A percentile compares a stretch with the other conserved stretches of the same genome.
Evolutionary conservation across 371 early-diverging fungal species (phyloP).

Genomic region (Mucor mucedo): DNA sequence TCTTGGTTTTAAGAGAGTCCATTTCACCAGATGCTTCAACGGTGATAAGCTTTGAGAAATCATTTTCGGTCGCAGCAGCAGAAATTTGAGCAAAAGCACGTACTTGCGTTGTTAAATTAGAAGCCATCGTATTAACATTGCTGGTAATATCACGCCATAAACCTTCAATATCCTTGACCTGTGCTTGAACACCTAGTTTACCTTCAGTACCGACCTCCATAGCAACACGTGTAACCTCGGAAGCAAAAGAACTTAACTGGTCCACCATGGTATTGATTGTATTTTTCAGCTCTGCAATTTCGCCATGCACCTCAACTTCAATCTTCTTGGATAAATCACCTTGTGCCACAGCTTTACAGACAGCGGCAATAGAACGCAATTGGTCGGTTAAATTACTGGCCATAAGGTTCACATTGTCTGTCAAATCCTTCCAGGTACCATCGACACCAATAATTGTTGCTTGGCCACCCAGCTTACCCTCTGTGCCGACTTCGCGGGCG

Average conservation of each 20-base stretch:
- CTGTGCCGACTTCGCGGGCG: slow-evolving; percentile 40
- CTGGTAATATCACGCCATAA: slow-evolving; percentile 71
- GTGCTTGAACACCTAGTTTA: slow-evolving; percentile 39
- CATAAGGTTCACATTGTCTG: slow-evolving; percentile 70
- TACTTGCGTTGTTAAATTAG: slow-evolving; percentile 61
- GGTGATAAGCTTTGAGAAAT: slow-evolving; percentile 70
- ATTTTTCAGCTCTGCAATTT: slow-evolving; percentile 56
- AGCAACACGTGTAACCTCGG: slow-evolving; percentile 55
- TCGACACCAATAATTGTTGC: slow-evolving; percentile 49
- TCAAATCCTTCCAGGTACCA: slow-evolving; percentile 77
- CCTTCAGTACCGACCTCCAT: slow-evolving; percentile 64
- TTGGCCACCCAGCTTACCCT: slow-evolving; percentile 53
- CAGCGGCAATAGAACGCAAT: slow-evolving; percentile 52
- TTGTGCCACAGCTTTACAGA: slow-evolving; percentile 52
- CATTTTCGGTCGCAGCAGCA: slow-evolving; percentile 68
- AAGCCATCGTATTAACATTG: slow-evolving; percentile 60
- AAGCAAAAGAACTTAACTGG: slow-evolving; percentile 49
- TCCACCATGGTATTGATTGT: slow-evolving; percentile 64
- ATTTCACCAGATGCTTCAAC: slow-evolving; percentile 78
- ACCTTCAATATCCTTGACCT: slow-evolving; percentile 60
- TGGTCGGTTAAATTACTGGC: slow-evolving; percentile 58
- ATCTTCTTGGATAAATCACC: slow-evolving; percentile 54
- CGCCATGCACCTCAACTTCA: slow-evolving; percentile 50
- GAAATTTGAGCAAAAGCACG: slow-evolving; percentile 69
- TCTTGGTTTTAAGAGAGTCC: slow-evolving; percentile 79